Base-by-base conservation (phyloP, 768 basidiomycete genomes). In the Hirschioporus abietinus region DNA sequence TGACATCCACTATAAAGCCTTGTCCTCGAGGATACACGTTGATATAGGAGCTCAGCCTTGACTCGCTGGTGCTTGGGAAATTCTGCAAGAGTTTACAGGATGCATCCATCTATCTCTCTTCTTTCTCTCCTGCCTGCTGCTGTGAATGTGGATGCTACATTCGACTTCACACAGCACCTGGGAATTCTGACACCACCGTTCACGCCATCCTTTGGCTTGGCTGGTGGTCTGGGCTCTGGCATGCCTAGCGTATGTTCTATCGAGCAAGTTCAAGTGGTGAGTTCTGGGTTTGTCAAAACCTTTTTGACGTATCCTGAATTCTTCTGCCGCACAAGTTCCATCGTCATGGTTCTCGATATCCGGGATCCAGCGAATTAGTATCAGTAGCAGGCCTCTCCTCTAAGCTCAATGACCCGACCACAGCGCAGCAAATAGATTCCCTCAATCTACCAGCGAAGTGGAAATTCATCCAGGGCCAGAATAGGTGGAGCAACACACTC, bases 271-370 rank as follows among this genome's bases (percentile, higher is more conserved):
- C 71, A 78, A 71, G 64, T 78, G 68, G 80, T 81, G 69, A 57
- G 75, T 6, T 63, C 30, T 52, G n/a, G 24, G 30, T 23, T 8
- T 10, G 35, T 25, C 23, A 30, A 52, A 0, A 20, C 24, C 24
- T 34, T 57, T 57, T n/a, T 61, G 24, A 25, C 12, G 20, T 52
- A 52, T 15, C 7, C 42, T 52, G 12, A 52, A 52, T 15, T 15
- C 20, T 52, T 52, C 42, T 52, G 15, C 20, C 12, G 35, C 61
- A 59, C 63, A 63, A 81, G 81, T 75, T 82, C 72, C 78, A 77
- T 67, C 69, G 79, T 62, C 81, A 83, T 65, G 81, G 82, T 12
- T 77, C 76, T 63, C 78, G 79, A 64, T 77, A 73, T 66, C 81
- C 78, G 58, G 71, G 71, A n/a, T 70, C 65, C n/a, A 75, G 77